Percentiles rank a stretch among this genome's conserved stretches.
These are phyloP conservation scores for Phyllachora maydis DNA, from an alignment of 2,329 filamentous ascomycete species.

Conservation along the genomic window DNA sequence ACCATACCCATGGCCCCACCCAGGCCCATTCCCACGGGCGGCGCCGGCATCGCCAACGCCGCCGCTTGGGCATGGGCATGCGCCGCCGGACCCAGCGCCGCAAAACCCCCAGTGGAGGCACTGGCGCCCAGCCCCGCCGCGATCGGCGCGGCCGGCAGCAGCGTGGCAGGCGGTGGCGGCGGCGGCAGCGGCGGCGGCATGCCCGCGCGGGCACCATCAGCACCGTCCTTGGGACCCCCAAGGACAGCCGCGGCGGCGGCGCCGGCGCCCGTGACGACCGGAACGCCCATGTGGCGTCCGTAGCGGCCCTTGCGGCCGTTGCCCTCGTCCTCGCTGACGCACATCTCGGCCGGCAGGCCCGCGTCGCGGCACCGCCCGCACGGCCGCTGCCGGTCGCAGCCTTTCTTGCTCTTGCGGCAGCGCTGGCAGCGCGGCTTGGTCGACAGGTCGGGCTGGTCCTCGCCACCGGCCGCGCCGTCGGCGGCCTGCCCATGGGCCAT, in stretches of 20 bases:
- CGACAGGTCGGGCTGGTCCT: constrained; percentile 81
- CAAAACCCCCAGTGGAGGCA: no score
- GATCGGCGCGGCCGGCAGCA: constrained; percentile 12
- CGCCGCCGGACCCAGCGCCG: no score
- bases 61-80: no score
- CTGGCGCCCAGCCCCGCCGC: no score
- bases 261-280: constrained; percentile 37
- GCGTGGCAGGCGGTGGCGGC: constrained; percentile 11
- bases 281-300: constrained; percentile 49
- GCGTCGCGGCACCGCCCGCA: constrained; percentile 93
- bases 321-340: constrained; percentile 92
- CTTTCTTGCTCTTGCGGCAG: constrained; percentile 98
- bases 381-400: constrained; percentile 87
- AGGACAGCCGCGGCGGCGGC: no score
- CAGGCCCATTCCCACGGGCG: constrained; percentile 13
- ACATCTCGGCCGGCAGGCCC: constrained; percentile 79
- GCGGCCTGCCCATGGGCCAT: no score
- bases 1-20: no score
- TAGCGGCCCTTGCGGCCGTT: constrained; percentile 95
- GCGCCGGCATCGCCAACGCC: constrained; percentile 19
- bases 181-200: no score
- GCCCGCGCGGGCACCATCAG: no score
- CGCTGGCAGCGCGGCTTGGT: constrained; percentile 94
- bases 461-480: constrained; percentile 57
- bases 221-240: no score